Base-by-base conservation (phyloP, 1,284 basidiomycete genomes). In the Ceratobasidium sp. region DNA sequence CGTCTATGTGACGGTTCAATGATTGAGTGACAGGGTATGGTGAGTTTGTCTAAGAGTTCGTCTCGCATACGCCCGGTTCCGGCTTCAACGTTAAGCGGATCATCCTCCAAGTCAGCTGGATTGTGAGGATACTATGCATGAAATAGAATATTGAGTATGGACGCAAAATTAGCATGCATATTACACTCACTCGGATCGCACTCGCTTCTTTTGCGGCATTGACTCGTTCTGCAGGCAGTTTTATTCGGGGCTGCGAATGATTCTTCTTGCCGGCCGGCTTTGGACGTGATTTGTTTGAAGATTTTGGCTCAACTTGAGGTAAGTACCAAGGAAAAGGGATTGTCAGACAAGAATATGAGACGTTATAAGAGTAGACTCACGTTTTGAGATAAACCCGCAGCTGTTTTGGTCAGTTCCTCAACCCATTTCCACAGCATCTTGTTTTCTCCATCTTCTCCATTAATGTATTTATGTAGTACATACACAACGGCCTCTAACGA, bases 341-440 rank as follows among this genome's bases (percentile, higher is more conserved):
- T n/a, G n/a, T n/a, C n/a, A n/a, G n/a, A n/a, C n/a, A n/a, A n/a
- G n/a, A n/a, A n/a, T n/a, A n/a, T n/a, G n/a, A n/a, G n/a, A n/a
- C n/a, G n/a, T n/a, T n/a, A n/a, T n/a, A n/a, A n/a, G n/a, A n/a
- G n/a, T n/a, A n/a, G n/a, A 8, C 63, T 65, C 23, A 65, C n/a
- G 7, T 2, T 45, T 31, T 65, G 47, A 13, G 39, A 28, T 6
- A 13, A 23, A 6, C 31, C 42, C 6, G 17, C 37, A 13, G 63
- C 63, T 6, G 60, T 20, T 3, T 47, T 39, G 10, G 63, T 65
- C 13, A 65, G 33, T 17, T 65, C 63, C 28, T 47, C 42, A 10
- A 65, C 63, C 63, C 63, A 65, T 17, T 65, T 65, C 63, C 63
- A 65, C 13, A 65, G 42, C 17, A 47, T 5, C 42, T 47, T 10